phyloP scores from a whole-genome alignment of 2,329 filamentous ascomycete genomes.

The Ophiobolus disseminans region DNA sequence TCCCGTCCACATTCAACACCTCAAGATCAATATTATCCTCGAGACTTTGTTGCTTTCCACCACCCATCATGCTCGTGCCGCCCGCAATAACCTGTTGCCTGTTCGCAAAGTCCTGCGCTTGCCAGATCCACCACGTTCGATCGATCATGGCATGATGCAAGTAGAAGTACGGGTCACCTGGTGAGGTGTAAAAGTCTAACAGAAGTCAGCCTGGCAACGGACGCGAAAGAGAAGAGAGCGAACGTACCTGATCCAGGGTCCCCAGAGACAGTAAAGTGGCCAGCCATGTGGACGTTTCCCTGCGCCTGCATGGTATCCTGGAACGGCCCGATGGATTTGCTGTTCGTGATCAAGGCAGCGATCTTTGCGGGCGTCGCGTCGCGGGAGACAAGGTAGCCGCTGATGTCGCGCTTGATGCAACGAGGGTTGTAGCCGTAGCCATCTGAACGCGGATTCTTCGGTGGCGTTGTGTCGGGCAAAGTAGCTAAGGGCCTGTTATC shows the following conservation, averaged over 20 bases:
- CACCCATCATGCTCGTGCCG: constrained; percentile 53
- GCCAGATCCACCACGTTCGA: constrained; percentile 59
- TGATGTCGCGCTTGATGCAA: constrained; percentile 52
- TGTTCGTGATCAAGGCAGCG: constrained; percentile 31
- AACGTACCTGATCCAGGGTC: constrained; percentile 51
- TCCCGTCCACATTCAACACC: constrained; percentile 42
- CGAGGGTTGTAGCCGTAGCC: constrained; percentile 48
- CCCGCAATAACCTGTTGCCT: constrained; percentile 51
- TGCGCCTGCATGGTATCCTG: constrained; percentile 49
- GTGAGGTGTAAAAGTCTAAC: constrained; percentile 53
- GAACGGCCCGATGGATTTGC: constrained; percentile 45
- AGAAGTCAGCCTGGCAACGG: neutral
- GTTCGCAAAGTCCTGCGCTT: constrained; percentile 52
- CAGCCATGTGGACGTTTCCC: constrained; percentile 52
- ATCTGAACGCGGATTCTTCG: constrained; percentile 47
- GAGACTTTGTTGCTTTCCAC: constrained; percentile 27
- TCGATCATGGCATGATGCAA: constrained; percentile 60
- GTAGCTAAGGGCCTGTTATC: constrained; percentile 29
- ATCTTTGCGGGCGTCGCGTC: constrained; percentile 40
- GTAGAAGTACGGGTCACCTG: constrained; percentile 57
- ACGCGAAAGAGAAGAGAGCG: neutral
- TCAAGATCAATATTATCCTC: constrained; percentile 51
- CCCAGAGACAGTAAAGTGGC: constrained; percentile 56
- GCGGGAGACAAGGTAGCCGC: constrained; percentile 32
- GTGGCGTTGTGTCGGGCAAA: constrained; percentile 37